A percentile compares a stretch with the other conserved stretches of the same genome.
Evolutionary conservation across 2,329 filamentous ascomycete species (phyloP).

Genomic region (Chalaropsis ovoidea): DNA sequence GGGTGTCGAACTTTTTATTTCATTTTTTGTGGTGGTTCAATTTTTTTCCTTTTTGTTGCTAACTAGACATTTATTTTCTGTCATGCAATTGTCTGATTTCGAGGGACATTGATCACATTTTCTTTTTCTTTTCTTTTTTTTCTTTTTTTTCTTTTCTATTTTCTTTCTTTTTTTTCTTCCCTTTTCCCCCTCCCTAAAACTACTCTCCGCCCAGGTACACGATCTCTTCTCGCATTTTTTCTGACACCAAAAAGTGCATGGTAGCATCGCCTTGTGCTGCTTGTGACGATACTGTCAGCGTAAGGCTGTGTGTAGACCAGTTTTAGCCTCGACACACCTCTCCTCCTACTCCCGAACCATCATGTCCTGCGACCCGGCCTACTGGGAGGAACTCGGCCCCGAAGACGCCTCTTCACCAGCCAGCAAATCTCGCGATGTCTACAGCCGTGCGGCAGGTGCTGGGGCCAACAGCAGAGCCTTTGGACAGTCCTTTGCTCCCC

Average conservation of each 20-base stretch:
- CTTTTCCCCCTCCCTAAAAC: conserved; percentile 10
- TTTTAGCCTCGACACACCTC: not conserved
- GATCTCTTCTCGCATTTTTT: not conserved
- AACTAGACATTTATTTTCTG: conserved; percentile 25
- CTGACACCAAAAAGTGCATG: not conserved
- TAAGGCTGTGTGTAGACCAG: not conserved
- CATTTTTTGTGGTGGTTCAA: not conserved
- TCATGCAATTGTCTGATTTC: conserved; percentile 10
- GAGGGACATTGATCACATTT: conserved; percentile 18
- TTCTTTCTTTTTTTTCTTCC: conserved; percentile 23
- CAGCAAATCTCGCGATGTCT: conserved; percentile 4
- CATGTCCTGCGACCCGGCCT: conserved; percentile 8
- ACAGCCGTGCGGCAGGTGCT: conserved; percentile 17
- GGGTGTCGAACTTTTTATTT: not conserved
- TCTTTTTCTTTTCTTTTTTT: conserved; percentile 19
- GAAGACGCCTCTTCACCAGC: not conserved
- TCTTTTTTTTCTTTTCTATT: not conserved
- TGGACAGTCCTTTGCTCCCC: conserved; percentile 23
- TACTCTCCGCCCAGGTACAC: not conserved
- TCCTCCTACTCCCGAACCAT: not conserved
- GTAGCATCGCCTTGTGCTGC: not conserved
- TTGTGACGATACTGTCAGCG: not conserved
- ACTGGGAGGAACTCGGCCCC: conserved; percentile 9
- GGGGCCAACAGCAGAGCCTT: conserved; percentile 25
- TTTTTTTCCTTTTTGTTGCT: conserved; percentile 26